These are phyloP conservation scores for Trichoderma polysporum DNA, from an alignment of 2,329 filamentous ascomycete genomes.

Conservation along the genomic window DNA sequence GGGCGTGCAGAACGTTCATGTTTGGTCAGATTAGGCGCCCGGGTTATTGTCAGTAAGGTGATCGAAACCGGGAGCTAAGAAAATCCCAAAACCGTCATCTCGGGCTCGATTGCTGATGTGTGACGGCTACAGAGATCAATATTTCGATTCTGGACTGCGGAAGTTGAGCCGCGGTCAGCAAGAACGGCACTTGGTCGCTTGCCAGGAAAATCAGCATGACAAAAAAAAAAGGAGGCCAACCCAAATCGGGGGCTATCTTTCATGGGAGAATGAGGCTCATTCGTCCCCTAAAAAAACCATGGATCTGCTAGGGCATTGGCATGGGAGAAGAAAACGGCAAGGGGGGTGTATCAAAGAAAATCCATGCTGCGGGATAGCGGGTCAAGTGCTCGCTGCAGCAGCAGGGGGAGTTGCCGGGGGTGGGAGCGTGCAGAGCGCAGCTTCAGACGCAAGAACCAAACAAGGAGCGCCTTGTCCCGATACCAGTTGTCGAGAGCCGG, in stretches of 20 bases:
- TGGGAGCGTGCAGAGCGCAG: neutral
- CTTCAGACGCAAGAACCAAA: neutral
- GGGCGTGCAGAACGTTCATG: neutral
- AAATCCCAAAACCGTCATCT: neutral
- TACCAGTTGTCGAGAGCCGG: neutral
- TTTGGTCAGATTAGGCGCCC: conserved; percentile 16
- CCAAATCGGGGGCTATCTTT: conserved; percentile 13
- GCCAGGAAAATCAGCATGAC: neutral
- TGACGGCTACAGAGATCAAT: neutral
- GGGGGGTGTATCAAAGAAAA: conserved; percentile 17
- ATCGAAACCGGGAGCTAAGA: neutral
- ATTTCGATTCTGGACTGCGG: neutral
- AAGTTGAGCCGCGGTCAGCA: conserved; percentile 4
- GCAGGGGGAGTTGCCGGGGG: neutral
- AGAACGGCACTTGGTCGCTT: conserved; percentile 8
- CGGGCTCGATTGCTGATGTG: neutral
- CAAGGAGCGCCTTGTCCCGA: neutral
- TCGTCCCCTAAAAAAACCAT: conserved; percentile 9
- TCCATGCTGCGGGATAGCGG: conserved; percentile 12
- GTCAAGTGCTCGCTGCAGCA: neutral
- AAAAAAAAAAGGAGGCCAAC: neutral
- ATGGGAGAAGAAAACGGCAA: conserved; percentile 12
- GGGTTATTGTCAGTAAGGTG: neutral
- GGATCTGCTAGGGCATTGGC: conserved; percentile 8
- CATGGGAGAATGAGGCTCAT: conserved; percentile 8